Conservation (phyloP, 495 filamentous ascomycete species). For the Aspergillus heteromorphus region DNA sequence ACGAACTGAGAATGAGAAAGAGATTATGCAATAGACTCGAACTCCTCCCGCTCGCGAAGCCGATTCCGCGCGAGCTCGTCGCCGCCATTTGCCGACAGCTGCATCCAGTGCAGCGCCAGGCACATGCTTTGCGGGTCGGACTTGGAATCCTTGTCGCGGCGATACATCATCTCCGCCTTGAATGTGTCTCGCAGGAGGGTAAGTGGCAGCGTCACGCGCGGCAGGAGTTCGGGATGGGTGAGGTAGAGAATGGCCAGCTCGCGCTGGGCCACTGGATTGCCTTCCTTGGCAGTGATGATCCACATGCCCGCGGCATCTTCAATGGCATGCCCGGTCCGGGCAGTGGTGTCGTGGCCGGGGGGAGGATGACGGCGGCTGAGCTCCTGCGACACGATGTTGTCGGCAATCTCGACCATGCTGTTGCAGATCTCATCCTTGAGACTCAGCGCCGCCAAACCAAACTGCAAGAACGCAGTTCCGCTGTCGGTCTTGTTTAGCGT, state of each 20-base stretch:
- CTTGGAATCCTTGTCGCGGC: constrained; percentile 46
- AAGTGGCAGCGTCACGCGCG: constrained; percentile 76
- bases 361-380: constrained; percentile 39
- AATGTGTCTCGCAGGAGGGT: constrained; percentile 85
- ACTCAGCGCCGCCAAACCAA: constrained; percentile 77
- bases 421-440: constrained; percentile 86
- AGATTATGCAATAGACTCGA: constrained; percentile 46
- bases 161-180: constrained; percentile 79
- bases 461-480: constrained; percentile 93
- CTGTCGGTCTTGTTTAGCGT: constrained; percentile 79
- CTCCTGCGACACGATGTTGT: constrained; percentile 41
- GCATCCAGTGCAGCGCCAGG: constrained; percentile 98
- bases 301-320: constrained; percentile 87
- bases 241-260: constrained; percentile 94
- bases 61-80: constrained; percentile 84
- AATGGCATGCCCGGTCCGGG: constrained; percentile 48
- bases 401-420: constrained; percentile 76
- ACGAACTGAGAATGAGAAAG: neutral
- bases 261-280: constrained; percentile 84
- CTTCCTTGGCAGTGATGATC: constrained; percentile 92
- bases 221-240: constrained; percentile 84
- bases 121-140: constrained; percentile 90
- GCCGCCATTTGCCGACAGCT: constrained; percentile 76
- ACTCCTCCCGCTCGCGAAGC: constrained; percentile 66
- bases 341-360: constrained; percentile 29